Base-by-base conservation (phyloP, 192 early-diverging fungal genomes). In the Ramicandelaber brevisporus region DNA sequence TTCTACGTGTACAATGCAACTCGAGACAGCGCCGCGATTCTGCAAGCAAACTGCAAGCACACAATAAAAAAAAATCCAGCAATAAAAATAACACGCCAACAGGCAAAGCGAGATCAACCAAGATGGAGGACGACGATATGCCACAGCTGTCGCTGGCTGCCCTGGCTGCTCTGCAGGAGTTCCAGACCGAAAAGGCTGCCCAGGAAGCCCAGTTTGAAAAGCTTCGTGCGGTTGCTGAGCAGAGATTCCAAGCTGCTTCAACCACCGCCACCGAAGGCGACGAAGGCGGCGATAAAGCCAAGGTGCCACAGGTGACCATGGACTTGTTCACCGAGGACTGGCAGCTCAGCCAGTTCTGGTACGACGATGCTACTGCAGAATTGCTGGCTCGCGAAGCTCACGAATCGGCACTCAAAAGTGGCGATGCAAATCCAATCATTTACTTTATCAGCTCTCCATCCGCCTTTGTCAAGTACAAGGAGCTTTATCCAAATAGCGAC, bases 251-350 rank as follows among this genome's bases (percentile, higher is more conserved):
- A n/a, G n/a, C n/a, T n/a, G n/a, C n/a, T n/a, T n/a, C n/a, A n/a
- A n/a, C n/a, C n/a, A n/a, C n/a, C n/a, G n/a, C n/a, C n/a, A n/a
- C n/a, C 19, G 43, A 31, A 3, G 50, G 36, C 17, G 51, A 65
- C 27, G 37, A 43, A 6, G 41, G 36, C 16, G 43, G 34, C 17
- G 24, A 21, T 2, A 14, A 41, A 11, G 33, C 34, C 6, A 41
- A 41, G 14, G 33, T 53, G 13, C 19, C 38, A 16, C 47, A 48
- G 16, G 34, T 50, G 18, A 43, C 54, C 20, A 78, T 80, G 62
- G 51, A 54, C 10, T 50, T 45, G 22, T 82, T 79, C 51, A 57
- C 55, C 17, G 76, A 82, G 39, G 73, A 82, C 46, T 79, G 78
- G 78, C 75, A 82, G 46, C 41, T 68, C 27, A 53, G 48, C 16